Evolutionary conservation across 2,329 filamentous ascomycete genomes (phyloP).

Genomic region (Xylaria arbuscula): DNA sequence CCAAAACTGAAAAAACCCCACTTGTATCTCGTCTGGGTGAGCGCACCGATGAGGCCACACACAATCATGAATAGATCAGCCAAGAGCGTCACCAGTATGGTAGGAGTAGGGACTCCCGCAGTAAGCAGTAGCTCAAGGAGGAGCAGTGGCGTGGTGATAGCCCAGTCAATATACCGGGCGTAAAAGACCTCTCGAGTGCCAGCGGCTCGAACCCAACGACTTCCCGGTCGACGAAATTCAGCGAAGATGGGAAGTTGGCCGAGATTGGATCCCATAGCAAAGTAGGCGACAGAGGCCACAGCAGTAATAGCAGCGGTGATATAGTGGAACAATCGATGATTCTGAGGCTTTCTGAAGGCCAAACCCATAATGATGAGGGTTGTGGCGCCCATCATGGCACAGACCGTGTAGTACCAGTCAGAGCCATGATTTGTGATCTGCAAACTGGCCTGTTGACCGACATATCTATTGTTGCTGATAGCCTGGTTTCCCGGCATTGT

Average conservation of each 20-base stretch:
- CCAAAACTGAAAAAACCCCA: constrained; percentile 74
- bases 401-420: constrained; percentile 72
- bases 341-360: constrained; percentile 63
- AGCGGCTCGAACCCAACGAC: constrained; percentile 58
- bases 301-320: constrained; percentile 69
- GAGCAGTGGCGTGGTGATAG: constrained; percentile 71
- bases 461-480: constrained; percentile 57
- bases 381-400: constrained; percentile 66
- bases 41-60: constrained; percentile 73
- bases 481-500: constrained; percentile 56
- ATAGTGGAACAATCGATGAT: constrained; percentile 72
- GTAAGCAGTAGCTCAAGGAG: constrained; percentile 72
- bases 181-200: constrained; percentile 73
- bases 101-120: constrained; percentile 72
- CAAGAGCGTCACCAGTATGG: constrained; percentile 70
- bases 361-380: constrained; percentile 65
- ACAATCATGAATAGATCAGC: constrained; percentile 75
- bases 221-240: constrained; percentile 62
- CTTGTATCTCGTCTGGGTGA: constrained; percentile 72
- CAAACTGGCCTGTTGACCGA: constrained; percentile 64
- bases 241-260: constrained; percentile 72
- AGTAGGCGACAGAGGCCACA: constrained; percentile 71
- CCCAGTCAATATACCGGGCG: constrained; percentile 73
- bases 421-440: constrained; percentile 69
- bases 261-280: constrained; percentile 73